phyloP scores from a whole-genome alignment of 768 basidiomycete genomes.

The Rhodotorula diobovata region DNA sequence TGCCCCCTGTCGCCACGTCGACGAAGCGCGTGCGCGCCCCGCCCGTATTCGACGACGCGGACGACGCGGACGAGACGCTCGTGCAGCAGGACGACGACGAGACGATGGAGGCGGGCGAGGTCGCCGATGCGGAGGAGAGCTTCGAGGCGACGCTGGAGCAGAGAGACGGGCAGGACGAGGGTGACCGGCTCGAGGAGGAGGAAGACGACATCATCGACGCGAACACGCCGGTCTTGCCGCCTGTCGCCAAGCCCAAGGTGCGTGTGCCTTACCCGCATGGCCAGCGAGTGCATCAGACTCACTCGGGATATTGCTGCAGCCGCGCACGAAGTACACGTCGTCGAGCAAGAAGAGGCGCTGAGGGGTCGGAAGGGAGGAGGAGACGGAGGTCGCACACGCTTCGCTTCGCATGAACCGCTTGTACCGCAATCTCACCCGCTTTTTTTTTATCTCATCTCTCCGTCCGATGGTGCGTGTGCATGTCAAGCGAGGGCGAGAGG shows the following conservation, averaged over 20 bases:
- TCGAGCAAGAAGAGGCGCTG: constrained; percentile 3
- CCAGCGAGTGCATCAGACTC: background rate
- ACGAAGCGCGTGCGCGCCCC: background rate
- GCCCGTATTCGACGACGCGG: background rate
- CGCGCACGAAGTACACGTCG: background rate
- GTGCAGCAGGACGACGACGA: background rate
- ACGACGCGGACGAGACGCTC: background rate
- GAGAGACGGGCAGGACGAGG: background rate
- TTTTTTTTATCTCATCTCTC: too few relatives aligned
- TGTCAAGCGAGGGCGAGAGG: too few relatives aligned
- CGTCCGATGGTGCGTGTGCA: too few relatives aligned
- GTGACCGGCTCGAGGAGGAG: background rate
- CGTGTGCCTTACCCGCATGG: background rate
- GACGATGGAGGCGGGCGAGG: background rate
- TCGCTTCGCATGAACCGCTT: background rate
- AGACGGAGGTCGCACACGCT: background rate
- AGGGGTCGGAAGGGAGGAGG: background rate
- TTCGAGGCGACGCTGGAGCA: background rate
- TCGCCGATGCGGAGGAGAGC: background rate
- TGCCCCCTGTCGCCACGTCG: background rate
- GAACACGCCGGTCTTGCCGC: background rate
- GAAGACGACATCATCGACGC: background rate
- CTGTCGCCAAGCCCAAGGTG: background rate
- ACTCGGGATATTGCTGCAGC: background rate
- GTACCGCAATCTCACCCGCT: too few relatives aligned